Evolutionary conservation across 768 basidiomycete species (phyloP).

Genomic region (Kwoniella dejecticola): DNA sequence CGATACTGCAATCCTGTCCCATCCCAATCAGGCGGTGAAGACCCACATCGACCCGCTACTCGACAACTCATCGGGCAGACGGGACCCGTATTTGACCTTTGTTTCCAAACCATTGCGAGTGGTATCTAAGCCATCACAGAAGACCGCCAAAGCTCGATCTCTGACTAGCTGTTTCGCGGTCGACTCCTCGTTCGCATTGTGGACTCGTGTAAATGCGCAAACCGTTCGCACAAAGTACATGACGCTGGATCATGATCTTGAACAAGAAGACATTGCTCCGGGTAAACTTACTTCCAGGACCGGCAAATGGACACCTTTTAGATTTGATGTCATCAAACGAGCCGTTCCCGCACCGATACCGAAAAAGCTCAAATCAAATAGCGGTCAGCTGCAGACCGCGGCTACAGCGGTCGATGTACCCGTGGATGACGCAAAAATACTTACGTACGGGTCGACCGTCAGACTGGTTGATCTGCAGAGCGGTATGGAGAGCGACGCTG

Average conservation of each 20-base stretch:
- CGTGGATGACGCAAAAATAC: conserved; percentile 18
- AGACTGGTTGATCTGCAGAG: conserved; percentile 80
- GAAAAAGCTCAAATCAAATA: background rate
- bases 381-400: background rate
- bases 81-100: conserved; percentile 72
- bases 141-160: conserved; percentile 88
- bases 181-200: conserved; percentile 85
- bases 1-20: no score
- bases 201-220: conserved; percentile 95
- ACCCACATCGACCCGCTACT: no score
- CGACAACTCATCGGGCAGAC: no score
- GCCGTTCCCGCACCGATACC: conserved; percentile 54
- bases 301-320: conserved; percentile 89
- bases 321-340: conserved; percentile 79
- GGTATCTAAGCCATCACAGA: conserved; percentile 88
- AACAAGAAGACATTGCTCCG: conserved; percentile 61
- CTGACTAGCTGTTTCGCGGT: conserved; percentile 88
- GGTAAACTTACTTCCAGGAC: conserved; percentile 64
- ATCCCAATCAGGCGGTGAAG: no score
- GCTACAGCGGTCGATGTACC: background rate
- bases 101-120: conserved; percentile 89
- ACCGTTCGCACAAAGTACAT: conserved; percentile 97
- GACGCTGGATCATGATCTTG: conserved; percentile 78
- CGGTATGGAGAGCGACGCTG: conserved; percentile 79
- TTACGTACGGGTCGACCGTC: conserved; percentile 89